Evolutionary conservation across 345 rosid species (phyloP), one percentile per base, ranked within the genome.

Genomic region (Melastoma malabathricum): DNA sequence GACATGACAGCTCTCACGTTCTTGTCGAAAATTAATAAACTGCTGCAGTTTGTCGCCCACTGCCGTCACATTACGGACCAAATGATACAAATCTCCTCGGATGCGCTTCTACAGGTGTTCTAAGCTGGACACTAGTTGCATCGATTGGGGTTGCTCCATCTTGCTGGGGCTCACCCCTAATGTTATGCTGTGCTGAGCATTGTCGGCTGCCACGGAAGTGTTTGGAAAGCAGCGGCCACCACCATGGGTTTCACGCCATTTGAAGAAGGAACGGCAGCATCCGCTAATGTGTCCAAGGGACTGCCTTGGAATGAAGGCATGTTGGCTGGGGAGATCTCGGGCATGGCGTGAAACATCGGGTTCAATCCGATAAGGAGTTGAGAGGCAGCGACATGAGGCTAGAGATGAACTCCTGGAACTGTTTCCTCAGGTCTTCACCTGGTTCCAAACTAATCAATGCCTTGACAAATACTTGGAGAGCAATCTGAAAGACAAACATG

Each of bases 101-200:
- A 86, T 90, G 62, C 80, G 76, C 67, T 90, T 86, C 64, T 92
- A 94, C 69, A 86, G 62, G 65, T 77, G 89, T 72, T 92, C 96
- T 73, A 90, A 79, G 75, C 95, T 90, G 45, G 83, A 83, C 54
- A 92, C 89, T 74, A 89, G 71, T 52, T 62, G 87, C 80, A 90
- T 27, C 9, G 96, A 86, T 62, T 73, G 68, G 43, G 96, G 65
- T 61, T 75, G 67, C 46, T 70, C 84, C 55, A 75, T 68, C 69
- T 82, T 90, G 75, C 70, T 72, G 13, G 50, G 41, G 41, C 41
- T 34, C 12, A 8, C 12, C 41, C 41, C 63, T 34, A 64, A 44
- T 56, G 62, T 44, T 38, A 75, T 58, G 63, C 54, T 62, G 39
- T 22, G 25, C 56, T 58, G 69, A 46, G 12, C 59, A 12, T 69